Evolutionary conservation across 306 rosid genomes (phyloP).

Genomic region (Castanea sativa): DNA sequence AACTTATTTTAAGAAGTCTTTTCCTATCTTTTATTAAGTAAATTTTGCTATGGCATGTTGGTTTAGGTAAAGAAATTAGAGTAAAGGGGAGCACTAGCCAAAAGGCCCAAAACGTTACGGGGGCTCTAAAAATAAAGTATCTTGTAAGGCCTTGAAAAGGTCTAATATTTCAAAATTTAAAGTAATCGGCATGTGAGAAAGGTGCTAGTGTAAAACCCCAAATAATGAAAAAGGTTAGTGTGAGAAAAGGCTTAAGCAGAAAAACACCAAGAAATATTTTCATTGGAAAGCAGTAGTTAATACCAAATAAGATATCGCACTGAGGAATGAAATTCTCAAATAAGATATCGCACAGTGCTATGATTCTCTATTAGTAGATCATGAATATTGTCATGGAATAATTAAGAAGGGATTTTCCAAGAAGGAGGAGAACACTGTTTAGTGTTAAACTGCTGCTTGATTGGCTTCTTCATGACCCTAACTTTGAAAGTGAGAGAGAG

Average conservation of each 20-base stretch:
- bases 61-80: neutral
- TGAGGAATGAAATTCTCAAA: too few relatives aligned
- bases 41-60: neutral
- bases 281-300: neutral
- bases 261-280: neutral
- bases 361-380: neutral
- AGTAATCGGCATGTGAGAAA: too few relatives aligned
- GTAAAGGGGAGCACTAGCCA: neutral
- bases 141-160: neutral
- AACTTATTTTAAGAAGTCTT: neutral
- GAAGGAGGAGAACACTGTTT: neutral
- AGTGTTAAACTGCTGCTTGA: neutral
- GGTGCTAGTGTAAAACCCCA: too few relatives aligned
- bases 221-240: too few relatives aligned
- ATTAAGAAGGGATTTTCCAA: neutral
- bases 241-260: neutral
- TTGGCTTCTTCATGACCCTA: too few relatives aligned
- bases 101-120: neutral
- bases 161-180: neutral
- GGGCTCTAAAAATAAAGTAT: neutral
- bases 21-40: neutral
- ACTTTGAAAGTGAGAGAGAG: too few relatives aligned
- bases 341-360: neutral
- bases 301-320: too few relatives aligned
- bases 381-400: neutral